Conservation (phyloP, 352 stramenopile species). For the Phytophthora aleatoria region DNA sequence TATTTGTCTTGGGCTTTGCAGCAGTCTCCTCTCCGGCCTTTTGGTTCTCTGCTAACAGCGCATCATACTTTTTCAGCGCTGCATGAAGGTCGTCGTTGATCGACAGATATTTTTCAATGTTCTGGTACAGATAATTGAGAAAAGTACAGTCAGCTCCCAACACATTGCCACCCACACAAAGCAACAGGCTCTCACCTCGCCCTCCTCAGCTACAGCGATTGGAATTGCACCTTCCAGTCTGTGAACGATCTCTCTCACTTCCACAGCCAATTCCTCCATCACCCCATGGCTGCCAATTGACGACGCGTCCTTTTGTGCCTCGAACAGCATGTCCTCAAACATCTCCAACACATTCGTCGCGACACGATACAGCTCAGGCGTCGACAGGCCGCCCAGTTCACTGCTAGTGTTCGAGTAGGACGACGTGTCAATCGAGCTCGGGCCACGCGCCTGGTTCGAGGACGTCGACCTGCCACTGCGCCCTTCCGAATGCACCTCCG, state of each 20-base stretch:
- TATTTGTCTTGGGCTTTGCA: slow-evolving; percentile 3
- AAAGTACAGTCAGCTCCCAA: slow-evolving; percentile 2
- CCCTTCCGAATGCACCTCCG: slow-evolving; percentile 13
- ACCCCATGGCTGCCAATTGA: slow-evolving; percentile 53
- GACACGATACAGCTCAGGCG: slow-evolving; percentile 64
- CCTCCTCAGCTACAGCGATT: slow-evolving; percentile 54
- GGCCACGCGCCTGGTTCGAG: slow-evolving; percentile 15
- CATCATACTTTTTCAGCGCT: slow-evolving; percentile 65
- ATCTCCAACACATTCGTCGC: slow-evolving; percentile 75
- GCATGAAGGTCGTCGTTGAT: slow-evolving; percentile 73
- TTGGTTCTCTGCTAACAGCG: slow-evolving; percentile 40
- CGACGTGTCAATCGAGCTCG: slow-evolving; percentile 40
- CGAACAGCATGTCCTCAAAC: slow-evolving; percentile 85
- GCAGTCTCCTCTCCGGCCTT: slow-evolving; percentile 11
- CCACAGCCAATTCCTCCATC: slow-evolving; percentile 70
- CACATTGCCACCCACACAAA: background rate
- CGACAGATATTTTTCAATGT: slow-evolving; percentile 68
- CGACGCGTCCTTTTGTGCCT: slow-evolving; percentile 55
- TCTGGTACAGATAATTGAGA: slow-evolving; percentile 25
- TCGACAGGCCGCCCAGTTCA: slow-evolving; percentile 56
- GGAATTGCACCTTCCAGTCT: slow-evolving; percentile 72
- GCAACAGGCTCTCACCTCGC: slow-evolving; percentile 38
- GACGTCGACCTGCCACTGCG: slow-evolving; percentile 2
- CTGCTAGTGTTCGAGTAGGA: slow-evolving; percentile 53
- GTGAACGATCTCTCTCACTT: slow-evolving; percentile 65